phyloP scores from a whole-genome alignment of 202 grass and related monocot genomes.

The Setaria italica region DNA sequence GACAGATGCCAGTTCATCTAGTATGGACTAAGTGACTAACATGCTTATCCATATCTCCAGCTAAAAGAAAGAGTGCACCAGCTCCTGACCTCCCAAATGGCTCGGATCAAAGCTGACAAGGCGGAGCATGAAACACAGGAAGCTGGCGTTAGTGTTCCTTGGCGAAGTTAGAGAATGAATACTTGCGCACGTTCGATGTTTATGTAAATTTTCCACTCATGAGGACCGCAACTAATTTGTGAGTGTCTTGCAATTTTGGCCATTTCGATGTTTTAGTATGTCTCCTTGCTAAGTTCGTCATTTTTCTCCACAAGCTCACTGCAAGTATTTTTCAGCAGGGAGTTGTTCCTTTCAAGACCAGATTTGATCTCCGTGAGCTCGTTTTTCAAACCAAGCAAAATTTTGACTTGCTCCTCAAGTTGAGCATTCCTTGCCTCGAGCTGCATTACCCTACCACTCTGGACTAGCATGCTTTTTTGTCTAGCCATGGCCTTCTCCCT shows the following conservation, averaged over 20 bases:
- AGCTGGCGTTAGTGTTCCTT: background rate
- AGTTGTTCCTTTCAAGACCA: too few species aligned
- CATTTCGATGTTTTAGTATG: too few species aligned
- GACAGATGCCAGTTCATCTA: background rate
- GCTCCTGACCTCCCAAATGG: conserved; percentile 73
- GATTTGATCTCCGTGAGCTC: too few species aligned
- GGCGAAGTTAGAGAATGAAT: background rate
- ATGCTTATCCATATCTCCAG: conserved; percentile 31
- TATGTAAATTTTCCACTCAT: background rate
- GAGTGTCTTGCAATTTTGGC: background rate
- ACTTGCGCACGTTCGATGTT: background rate
- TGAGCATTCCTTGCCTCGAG: too few species aligned
- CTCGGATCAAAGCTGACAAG: conserved; percentile 48
- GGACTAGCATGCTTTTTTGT: too few species aligned
- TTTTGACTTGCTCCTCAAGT: too few species aligned
- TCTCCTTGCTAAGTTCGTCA: too few species aligned
- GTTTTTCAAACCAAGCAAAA: too few species aligned
- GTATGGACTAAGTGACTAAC: background rate
- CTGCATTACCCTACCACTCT: too few species aligned
- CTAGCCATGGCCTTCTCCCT: too few species aligned
- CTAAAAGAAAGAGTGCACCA: conserved; percentile 73
- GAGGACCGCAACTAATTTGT: background rate
- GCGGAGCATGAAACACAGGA: background rate
- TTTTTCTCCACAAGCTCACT: too few species aligned
- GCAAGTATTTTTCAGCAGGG: too few species aligned